These are phyloP conservation scores for Ceratocystis lukuohia DNA, from an alignment of 2,329 filamentous ascomycete species.

Conservation along the genomic window DNA sequence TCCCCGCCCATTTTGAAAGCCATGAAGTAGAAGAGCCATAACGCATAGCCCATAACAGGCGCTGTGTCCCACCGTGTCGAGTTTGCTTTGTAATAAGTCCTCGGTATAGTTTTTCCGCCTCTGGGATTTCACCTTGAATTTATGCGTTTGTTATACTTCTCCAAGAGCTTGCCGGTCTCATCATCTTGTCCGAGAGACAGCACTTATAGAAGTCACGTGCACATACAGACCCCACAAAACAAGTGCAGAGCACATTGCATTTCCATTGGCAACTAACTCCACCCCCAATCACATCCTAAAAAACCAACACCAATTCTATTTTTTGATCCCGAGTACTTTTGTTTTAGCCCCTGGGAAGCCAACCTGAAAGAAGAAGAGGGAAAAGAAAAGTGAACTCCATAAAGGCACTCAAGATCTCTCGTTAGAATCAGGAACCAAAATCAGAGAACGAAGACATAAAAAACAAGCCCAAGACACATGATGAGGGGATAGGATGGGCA, in stretches of 20 bases:
- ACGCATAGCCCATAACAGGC: background rate
- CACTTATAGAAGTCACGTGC: background rate
- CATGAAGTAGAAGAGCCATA: background rate
- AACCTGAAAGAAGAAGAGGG: constrained; percentile 19
- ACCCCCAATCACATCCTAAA: constrained; percentile 12
- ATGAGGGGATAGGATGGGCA: background rate
- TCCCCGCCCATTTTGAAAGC: background rate
- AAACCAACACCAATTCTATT: background rate
- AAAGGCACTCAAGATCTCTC: background rate
- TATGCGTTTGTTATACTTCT: background rate
- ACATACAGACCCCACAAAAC: background rate
- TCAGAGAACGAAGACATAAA: background rate
- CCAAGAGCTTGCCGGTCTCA: background rate
- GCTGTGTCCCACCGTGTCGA: background rate
- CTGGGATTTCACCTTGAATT: too few species aligned
- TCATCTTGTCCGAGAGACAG: background rate
- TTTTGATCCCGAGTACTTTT: constrained; percentile 4
- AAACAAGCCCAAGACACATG: background rate
- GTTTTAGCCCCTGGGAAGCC: background rate
- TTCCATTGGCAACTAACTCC: constrained; percentile 9
- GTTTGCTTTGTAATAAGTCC: background rate
- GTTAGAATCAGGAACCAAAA: background rate
- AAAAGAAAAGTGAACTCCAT: background rate
- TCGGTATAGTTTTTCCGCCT: too few species aligned
- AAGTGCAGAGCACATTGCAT: background rate